phyloP scores from a whole-genome alignment of 176 grass and related monocot species.

The Coix lacrymajobi region DNA sequence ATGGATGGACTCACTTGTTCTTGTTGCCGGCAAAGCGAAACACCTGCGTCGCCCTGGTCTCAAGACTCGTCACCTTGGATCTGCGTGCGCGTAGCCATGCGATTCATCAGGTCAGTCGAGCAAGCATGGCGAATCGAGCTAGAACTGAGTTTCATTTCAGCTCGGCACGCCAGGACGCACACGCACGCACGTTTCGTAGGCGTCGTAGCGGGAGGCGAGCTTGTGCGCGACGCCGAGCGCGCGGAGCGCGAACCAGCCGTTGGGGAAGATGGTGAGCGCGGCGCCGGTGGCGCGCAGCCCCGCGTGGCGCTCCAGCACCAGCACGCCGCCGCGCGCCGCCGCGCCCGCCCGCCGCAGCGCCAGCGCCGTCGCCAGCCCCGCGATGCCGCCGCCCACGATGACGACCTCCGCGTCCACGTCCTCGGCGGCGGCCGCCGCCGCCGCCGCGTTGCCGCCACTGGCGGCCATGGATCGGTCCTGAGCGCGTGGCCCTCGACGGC shows the following conservation, averaged over 20 bases:
- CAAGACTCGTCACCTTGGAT: conserved; percentile 35
- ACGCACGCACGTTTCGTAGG: conserved; percentile 26
- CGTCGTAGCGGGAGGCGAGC: conserved; percentile 25
- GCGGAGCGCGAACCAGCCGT: conserved; percentile 59
- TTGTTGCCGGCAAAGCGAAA: conserved; percentile 26
- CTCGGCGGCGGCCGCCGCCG: not conserved
- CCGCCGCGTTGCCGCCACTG: not conserved
- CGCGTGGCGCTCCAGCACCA: conserved; percentile 57
- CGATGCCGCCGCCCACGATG: conserved; percentile 60
- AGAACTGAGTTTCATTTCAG: not conserved
- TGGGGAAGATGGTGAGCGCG: conserved; percentile 47
- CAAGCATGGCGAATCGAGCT: not conserved
- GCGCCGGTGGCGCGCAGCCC: conserved; percentile 42
- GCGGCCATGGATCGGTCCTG: not conserved
- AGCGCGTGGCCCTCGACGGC: no score
- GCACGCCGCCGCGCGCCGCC: not conserved
- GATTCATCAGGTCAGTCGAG: not conserved
- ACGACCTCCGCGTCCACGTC: conserved; percentile 42
- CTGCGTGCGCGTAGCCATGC: conserved; percentile 16
- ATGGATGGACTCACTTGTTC: conserved; percentile 13
- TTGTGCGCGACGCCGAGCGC: conserved; percentile 57
- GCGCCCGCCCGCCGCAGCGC: conserved; percentile 32
- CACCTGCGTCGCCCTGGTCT: conserved; percentile 41
- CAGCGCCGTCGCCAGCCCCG: conserved; percentile 51
- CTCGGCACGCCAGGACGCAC: not conserved